Conservation (phyloP, 2,329 filamentous ascomycete species). For the Stagonosporopsis tanaceti region DNA sequence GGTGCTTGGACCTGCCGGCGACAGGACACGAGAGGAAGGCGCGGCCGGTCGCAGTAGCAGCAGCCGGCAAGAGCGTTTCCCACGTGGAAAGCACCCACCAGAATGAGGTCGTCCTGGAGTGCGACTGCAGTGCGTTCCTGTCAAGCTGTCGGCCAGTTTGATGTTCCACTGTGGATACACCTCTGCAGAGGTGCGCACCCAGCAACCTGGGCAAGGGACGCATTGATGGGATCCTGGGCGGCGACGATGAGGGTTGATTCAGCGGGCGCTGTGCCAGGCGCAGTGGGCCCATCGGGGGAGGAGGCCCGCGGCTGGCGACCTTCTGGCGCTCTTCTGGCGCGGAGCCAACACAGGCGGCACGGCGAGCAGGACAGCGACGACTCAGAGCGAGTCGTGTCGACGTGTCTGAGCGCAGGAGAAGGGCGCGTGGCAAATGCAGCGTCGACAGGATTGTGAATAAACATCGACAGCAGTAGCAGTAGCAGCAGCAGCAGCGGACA, state of each 20-base stretch:
- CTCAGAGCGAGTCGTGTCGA: constrained; percentile 25
- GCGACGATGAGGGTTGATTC: constrained; percentile 24
- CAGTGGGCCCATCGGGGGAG: constrained; percentile 45
- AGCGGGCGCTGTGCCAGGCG: constrained; percentile 21
- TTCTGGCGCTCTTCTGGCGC: constrained; percentile 42
- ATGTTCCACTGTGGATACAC: constrained; percentile 23
- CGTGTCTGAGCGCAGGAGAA: constrained; percentile 17
- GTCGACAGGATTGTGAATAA: neutral
- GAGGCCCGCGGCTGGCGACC: constrained; percentile 36
- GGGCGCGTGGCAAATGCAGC: constrained; percentile 9
- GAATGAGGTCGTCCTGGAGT: constrained; percentile 5
- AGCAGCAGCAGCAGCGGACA: neutral
- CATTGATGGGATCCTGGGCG: constrained; percentile 19
- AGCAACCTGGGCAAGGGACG: constrained; percentile 44
- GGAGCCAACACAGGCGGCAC: constrained; percentile 33
- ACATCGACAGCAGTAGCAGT: neutral
- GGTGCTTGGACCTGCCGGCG: constrained; percentile 9
- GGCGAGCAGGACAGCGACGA: constrained; percentile 26
- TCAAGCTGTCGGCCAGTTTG: constrained; percentile 10
- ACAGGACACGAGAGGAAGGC: constrained; percentile 14
- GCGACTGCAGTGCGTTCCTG: constrained; percentile 13
- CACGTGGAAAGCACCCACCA: constrained; percentile 21
- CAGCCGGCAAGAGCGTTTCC: constrained; percentile 8
- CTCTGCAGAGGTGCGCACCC: constrained; percentile 28
- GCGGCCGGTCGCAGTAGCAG: constrained; percentile 9